Evolutionary conservation across 495 filamentous ascomycete genomes (phyloP).

Genomic region (Hyaloscypha bicolor): DNA sequence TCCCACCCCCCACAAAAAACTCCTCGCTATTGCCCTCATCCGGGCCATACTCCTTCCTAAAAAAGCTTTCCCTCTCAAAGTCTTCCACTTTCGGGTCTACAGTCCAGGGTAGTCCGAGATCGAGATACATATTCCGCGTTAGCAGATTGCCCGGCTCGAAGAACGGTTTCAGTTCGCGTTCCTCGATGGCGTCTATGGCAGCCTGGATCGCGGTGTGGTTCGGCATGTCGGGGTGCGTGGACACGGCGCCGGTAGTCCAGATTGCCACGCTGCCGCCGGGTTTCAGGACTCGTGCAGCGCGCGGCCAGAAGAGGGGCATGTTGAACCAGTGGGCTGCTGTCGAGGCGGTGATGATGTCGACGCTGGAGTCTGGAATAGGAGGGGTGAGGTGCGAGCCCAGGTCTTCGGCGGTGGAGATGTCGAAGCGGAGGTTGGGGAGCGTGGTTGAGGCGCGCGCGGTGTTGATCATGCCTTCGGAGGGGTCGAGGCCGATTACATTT

Average conservation of each 20-base stretch:
- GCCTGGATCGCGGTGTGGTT: constrained; percentile 37
- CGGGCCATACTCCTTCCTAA: constrained; percentile 16
- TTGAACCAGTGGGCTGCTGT: constrained; percentile 63
- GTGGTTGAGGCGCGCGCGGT: constrained; percentile 39
- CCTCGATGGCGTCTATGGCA: constrained; percentile 36
- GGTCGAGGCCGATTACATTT: constrained; percentile 61
- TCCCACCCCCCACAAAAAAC: constrained; percentile 15
- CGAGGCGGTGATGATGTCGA: constrained; percentile 55
- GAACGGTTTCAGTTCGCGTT: constrained; percentile 38
- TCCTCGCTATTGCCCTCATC: constrained; percentile 10
- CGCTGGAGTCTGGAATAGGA: constrained; percentile 34
- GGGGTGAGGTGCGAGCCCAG: constrained; percentile 10
- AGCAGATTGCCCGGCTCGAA: constrained; percentile 41
- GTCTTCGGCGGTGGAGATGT: constrained; percentile 48
- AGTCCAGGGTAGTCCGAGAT: constrained; percentile 54
- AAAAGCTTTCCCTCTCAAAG: constrained; percentile 46
- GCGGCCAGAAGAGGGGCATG: constrained; percentile 60
- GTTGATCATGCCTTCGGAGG: constrained; percentile 55
- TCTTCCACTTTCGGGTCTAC: constrained; percentile 35
- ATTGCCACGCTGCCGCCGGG: constrained; percentile 57
- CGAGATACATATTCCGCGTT: constrained; percentile 37
- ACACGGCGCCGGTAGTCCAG: constrained; percentile 39
- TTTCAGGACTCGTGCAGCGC: constrained; percentile 53
- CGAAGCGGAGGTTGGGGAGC: constrained; percentile 41
- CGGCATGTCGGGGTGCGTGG: constrained; percentile 36